Evolutionary conservation across 345 rosid genomes (phyloP), one percentile per base, ranked within the genome.

Genomic region (Crucihimalaya himalaica): DNA sequence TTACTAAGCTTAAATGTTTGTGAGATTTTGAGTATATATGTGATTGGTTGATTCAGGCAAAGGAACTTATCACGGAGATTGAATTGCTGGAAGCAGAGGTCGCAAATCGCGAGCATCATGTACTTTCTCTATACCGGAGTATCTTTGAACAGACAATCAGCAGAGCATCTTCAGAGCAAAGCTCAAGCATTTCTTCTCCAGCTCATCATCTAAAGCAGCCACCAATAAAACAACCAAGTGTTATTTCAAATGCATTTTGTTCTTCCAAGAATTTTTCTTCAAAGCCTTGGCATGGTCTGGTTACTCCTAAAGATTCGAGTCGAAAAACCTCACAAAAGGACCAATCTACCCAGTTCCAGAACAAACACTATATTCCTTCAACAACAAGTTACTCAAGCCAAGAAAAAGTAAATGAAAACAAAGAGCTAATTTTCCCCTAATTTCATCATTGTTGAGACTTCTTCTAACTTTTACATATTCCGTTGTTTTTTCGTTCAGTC

Each of bases 21-120:
- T 62, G 10, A 27, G 18, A n/a, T 35, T 18, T 58, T 19, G 8
- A 3, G 23, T 16, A 3, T 29, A 55, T 27, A 42, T 48, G 42
- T 52, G 70, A 32, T 29, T 28, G 39, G 20, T 20, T 64, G 52
- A 76, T 77, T 74, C 87, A 86, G 96, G 79, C 98, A 7, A 88
- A 84, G 78, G 98, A 91, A 71, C 81, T 91, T 78, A 84, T 93
- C 68, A 50, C 87, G 0, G 97, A 93, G 86, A 89, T 91, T 9
- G 98, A 91, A 76, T 75, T 84, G 71, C 83, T 93, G 7, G 97
- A 93, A 82, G 92, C 85, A 78, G 96, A 93, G 73, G 97, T 91
- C 3, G 71, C 88, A 8, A 89, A 87, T 75, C 89, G 92, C 0
- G 97, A 91, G 78, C 86, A 91, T 67, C 96, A 86, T 14, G 89